A percentile compares a stretch with the other conserved stretches of the same genome.
Evolutionary conservation across 208 protist genomes (phyloP).

Genomic region (Phytomonas francai): DNA sequence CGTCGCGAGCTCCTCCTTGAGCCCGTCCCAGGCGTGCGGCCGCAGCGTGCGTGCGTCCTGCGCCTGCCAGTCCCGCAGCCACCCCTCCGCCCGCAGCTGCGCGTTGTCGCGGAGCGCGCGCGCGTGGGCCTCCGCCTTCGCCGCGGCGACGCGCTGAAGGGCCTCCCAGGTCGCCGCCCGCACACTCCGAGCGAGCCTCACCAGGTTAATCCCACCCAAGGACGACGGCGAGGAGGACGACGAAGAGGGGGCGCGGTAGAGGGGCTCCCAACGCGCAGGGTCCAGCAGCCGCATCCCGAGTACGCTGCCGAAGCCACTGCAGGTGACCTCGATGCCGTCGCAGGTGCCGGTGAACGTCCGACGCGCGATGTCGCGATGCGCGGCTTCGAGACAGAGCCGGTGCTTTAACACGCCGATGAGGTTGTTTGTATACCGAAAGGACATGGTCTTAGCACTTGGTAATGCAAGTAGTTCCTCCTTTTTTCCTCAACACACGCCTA

Average conservation of each 20-base stretch:
- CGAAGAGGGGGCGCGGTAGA: conserved; percentile 31
- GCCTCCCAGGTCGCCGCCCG: conserved; percentile 65
- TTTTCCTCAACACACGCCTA: too few species aligned
- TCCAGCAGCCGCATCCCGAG: conserved; percentile 44
- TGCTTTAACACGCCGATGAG: conserved; percentile 74
- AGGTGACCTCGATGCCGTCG: conserved; percentile 69
- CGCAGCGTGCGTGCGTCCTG: conserved; percentile 62
- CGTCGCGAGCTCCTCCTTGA: conserved; percentile 50
- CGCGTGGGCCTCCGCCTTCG: conserved; percentile 65
- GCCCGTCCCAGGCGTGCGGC: conserved; percentile 42
- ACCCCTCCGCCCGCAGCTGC: conserved; percentile 25
- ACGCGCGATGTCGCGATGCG: conserved; percentile 47
- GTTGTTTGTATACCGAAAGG: conserved; percentile 86
- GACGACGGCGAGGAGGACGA: background rate
- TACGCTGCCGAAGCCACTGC: conserved; percentile 65
- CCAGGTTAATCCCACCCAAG: conserved; percentile 29
- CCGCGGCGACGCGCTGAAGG: conserved; percentile 37
- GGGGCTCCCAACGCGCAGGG: conserved; percentile 40
- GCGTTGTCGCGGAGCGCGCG: conserved; percentile 50
- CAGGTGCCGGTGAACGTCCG: conserved; percentile 59
- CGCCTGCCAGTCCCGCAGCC: conserved; percentile 69
- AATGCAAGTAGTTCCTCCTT: too few species aligned
- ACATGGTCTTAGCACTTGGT: conserved; percentile 36
- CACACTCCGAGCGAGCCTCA: conserved; percentile 51
- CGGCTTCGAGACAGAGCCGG: conserved; percentile 61